Evolutionary conservation across 306 rosid species (phyloP), one percentile per base, ranked within the genome.

Genomic region (Mimosa bimucronata): DNA sequence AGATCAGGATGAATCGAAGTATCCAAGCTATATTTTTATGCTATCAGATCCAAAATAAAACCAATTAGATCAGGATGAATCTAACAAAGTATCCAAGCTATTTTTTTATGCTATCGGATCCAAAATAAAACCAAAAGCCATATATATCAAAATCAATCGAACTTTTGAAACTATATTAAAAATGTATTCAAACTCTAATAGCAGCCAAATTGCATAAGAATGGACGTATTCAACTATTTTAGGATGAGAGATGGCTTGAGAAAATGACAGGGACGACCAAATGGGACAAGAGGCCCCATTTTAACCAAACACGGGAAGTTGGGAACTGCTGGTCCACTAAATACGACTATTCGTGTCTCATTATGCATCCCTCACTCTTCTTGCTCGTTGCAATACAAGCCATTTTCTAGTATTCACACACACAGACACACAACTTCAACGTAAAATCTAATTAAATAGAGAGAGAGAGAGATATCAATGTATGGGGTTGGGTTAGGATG

Each of bases 241-340:
- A 34, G 5, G 38, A n/a, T 34, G 14, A 10, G 50, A 46, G 58
- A 50, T 50, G 21, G 2, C 12, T 7, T 53, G 25, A n/a, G 10
- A 19, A 19, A 52, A n/a, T 19, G 60, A 6, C 1, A 19, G 25
- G 1, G 62, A 55, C 13, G 29, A n/a, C 11, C 26, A 53, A 53
- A 53, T 19, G 26, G 13, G 5, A 53, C 18, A 1, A 53, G 25
- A 7, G 26, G 71, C 73, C 83, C 73, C 52, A 13, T 70, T 85
- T 78, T 81, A 68, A 73, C 77, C 80, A 73, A 77, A 44, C 75
- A 48, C 72, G 80, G 85, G 77, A 61, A 13, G 19, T 61, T 77
- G 78, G 85, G 74, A 28, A 13, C 38, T 61, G 37, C 2, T 28
- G 38, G 67, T 28, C 10, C 67, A 13, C 13, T 37, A 28, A 19